Base-by-base conservation (phyloP, 192 early-diverging fungal species). In the Entomortierella lignicola region DNA sequence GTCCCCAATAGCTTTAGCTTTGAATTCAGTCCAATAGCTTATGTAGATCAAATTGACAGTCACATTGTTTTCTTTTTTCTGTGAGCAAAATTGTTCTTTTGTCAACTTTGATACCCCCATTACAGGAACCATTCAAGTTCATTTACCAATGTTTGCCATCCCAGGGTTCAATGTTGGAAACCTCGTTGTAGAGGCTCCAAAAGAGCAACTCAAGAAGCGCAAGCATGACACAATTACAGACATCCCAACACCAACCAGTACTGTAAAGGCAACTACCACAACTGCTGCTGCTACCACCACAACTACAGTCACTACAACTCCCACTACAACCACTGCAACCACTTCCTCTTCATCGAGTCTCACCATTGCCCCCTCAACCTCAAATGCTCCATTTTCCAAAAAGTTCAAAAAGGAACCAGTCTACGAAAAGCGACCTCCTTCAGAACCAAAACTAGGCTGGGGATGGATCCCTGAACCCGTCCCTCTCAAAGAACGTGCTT, bases 131-230 rank as follows among this genome's bases (percentile, higher is more conserved):
- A 12, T 20, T 20, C 4, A 20, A 4, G 44, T 15, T 47, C 44
- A 4, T 47, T 32, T 51, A 23, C 66, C n/a, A n/a, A 79, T 79
- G 75, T 79, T 79, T 41, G 15, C 62, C 52, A 65, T 79, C 30
- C 75, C 75, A 13, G 75, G 75, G 34, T 79, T 79, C 63, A 79
- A 60, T 48, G 75, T 79, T 25, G 75, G 75, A 30, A 79, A 34
- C 37, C 68, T 79, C 23, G 75, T 79, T 31, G 75, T 79, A 30
- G 75, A 79, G 63, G 68, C 67, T 7, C 63, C 75, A 26, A 79
- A 79, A 41, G 75, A 79, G 31, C 75, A 79, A 30, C 67, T 79
- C 55, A 79, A 70, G 54, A 79, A 79, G 63, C 75, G 75, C 17
- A 79, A 79, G 34, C 62, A 59, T 25, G 67, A 66, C 8, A 17